Evolutionary conservation across 805 yeast species (phyloP).

Genomic region (Candida wancherniae): DNA sequence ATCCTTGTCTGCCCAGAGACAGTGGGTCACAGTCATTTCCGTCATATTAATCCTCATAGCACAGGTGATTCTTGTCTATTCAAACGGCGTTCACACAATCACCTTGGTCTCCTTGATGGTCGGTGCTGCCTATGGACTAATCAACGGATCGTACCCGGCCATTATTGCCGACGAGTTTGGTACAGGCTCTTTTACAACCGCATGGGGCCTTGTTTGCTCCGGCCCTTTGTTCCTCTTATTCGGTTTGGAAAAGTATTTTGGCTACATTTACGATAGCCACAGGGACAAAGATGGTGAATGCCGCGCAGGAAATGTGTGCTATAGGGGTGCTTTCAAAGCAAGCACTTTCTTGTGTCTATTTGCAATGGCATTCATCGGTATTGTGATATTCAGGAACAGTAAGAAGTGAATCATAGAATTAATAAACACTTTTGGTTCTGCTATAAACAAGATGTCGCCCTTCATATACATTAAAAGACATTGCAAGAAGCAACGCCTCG

Average conservation of each 20-base stretch:
- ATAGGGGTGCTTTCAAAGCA: slow-evolving; percentile 31
- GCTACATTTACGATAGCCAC: slow-evolving; percentile 47
- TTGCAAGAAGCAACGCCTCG: too few species aligned
- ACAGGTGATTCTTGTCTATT: slow-evolving; percentile 30
- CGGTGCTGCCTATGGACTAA: slow-evolving; percentile 66
- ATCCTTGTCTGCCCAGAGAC: slow-evolving; percentile 48
- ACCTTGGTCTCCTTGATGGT: slow-evolving; percentile 47
- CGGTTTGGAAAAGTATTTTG: slow-evolving; percentile 51
- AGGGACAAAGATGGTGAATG: slow-evolving; percentile 38
- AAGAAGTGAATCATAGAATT: slow-evolving; percentile 3
- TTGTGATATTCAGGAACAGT: slow-evolving; percentile 26
- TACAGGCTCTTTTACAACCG: slow-evolving; percentile 59
- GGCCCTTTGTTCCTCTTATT: slow-evolving; percentile 60
- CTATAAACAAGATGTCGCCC: slow-evolving; percentile 3
- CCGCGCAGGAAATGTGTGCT: slow-evolving; percentile 34
- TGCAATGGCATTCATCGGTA: slow-evolving; percentile 19
- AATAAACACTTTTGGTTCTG: neutral
- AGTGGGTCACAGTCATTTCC: slow-evolving; percentile 57
- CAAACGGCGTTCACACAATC: slow-evolving; percentile 18
- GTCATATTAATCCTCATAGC: slow-evolving; percentile 32
- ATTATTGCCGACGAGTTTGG: slow-evolving; percentile 71
- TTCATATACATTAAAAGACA: too few species aligned
- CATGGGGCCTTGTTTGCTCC: slow-evolving; percentile 72
- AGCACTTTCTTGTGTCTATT: slow-evolving; percentile 28
- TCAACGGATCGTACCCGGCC: slow-evolving; percentile 74